These are phyloP conservation scores for Candida caryicola DNA, from an alignment of 805 yeast genomes.

Conservation along the genomic window DNA sequence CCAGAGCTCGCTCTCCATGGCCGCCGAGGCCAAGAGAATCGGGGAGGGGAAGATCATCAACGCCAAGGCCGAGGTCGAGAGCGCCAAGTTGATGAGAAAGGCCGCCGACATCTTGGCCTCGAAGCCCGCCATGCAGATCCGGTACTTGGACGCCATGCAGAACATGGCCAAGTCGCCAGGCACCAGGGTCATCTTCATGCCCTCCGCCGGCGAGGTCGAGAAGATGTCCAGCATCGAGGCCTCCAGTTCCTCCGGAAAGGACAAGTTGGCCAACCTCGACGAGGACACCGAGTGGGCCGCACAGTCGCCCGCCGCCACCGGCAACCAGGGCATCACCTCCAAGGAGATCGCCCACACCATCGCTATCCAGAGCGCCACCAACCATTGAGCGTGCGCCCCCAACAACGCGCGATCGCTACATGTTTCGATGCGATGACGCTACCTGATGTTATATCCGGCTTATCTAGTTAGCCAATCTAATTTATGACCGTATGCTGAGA, in stretches of 20 bases:
- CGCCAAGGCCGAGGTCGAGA: slow-evolving; percentile 73
- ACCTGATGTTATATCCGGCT: no score
- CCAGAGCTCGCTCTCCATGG: slow-evolving; percentile 62
- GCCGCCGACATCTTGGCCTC: slow-evolving; percentile 75
- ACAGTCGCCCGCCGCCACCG: slow-evolving; percentile 9
- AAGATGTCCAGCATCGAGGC: slow-evolving; percentile 22
- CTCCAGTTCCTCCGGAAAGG: slow-evolving; percentile 7
- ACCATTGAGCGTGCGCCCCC: no score
- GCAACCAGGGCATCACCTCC: slow-evolving; percentile 3
- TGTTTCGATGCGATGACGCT: no score
- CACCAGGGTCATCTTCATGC: slow-evolving; percentile 75
- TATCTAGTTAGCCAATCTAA: no score
- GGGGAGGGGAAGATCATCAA: slow-evolving; percentile 76
- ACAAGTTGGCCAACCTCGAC: slow-evolving; percentile 15
- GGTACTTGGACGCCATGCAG: slow-evolving; percentile 78
- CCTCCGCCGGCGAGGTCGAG: slow-evolving; percentile 46
- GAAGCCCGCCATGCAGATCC: slow-evolving; percentile 74
- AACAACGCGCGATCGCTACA: no score
- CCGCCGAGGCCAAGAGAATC: slow-evolving; percentile 71
- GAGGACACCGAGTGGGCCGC: slow-evolving; percentile 25
- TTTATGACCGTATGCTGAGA: no score
- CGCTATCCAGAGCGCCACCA: slow-evolving; percentile 33
- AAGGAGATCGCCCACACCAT: slow-evolving; percentile 21
- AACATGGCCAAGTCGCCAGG: slow-evolving; percentile 61
- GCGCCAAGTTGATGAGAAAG: slow-evolving; percentile 72